A percentile compares a stretch with the other conserved stretches of the same genome.
Evolutionary conservation across 352 stramenopile genomes (phyloP).

Genomic region (Phytophthora rubi): DNA sequence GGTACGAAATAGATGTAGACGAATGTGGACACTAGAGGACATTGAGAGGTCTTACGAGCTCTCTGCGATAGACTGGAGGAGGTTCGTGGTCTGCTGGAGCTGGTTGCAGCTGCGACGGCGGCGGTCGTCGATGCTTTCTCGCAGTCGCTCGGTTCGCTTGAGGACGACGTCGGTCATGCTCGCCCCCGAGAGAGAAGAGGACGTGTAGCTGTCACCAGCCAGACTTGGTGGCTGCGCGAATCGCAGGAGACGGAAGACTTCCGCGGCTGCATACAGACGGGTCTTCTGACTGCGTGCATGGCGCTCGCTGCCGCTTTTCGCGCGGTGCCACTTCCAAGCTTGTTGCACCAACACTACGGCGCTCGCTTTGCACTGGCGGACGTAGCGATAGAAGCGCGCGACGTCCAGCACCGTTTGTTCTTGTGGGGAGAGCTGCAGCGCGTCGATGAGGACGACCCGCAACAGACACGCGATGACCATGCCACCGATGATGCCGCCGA

Average conservation of each 20-base stretch:
- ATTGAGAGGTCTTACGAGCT: neutral
- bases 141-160: slow-evolving; percentile 30
- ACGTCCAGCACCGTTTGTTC: slow-evolving; percentile 69
- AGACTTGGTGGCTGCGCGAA: slow-evolving; percentile 48
- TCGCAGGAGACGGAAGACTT: slow-evolving; percentile 54
- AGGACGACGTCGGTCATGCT: slow-evolving; percentile 24
- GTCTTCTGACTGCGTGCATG: slow-evolving; percentile 30
- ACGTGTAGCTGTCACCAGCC: slow-evolving; percentile 16
- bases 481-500: slow-evolving; percentile 64
- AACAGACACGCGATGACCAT: slow-evolving; percentile 67
- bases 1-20: neutral
- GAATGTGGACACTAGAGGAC: neutral
- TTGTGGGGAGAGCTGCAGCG: slow-evolving; percentile 56
- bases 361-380: slow-evolving; percentile 46
- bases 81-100: slow-evolving; percentile 12
- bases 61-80: slow-evolving; percentile 12
- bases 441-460: slow-evolving; percentile 66
- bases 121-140: slow-evolving; percentile 18
- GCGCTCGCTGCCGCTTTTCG: slow-evolving; percentile 7
- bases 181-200: slow-evolving; percentile 15
- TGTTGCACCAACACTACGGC: slow-evolving; percentile 58
- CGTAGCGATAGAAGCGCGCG: slow-evolving; percentile 60
- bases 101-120: slow-evolving; percentile 3
- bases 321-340: slow-evolving; percentile 44
- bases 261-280: slow-evolving; percentile 52